phyloP scores from a whole-genome alignment of 1,139 yeast species.

The Suhomyces bolitotheri region DNA sequence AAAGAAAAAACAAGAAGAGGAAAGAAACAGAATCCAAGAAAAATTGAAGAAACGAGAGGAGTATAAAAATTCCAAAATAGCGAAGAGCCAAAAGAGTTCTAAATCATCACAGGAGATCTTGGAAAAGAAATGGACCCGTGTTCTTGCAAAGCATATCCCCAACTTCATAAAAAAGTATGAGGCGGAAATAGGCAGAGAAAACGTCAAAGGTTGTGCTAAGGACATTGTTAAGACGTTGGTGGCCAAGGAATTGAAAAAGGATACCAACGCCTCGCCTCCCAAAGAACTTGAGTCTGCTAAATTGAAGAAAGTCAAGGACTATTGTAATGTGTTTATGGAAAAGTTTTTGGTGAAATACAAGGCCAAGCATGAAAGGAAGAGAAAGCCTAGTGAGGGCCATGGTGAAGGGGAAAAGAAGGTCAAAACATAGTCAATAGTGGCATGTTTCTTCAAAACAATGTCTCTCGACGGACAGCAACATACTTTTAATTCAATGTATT shows the following conservation, averaged over 20 bases:
- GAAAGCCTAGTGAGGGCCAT: conserved; percentile 5
- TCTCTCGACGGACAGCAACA: too few relatives aligned
- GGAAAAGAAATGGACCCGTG: conserved; percentile 55
- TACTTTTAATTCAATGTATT: too few relatives aligned
- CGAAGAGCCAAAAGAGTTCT: conserved; percentile 2
- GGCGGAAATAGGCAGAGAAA: conserved; percentile 66
- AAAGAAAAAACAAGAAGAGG: conserved; percentile 12
- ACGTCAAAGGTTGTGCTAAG: conserved; percentile 73
- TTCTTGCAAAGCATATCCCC: conserved; percentile 78
- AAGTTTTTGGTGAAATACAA: conserved; percentile 61
- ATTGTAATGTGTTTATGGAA: conserved; percentile 68
- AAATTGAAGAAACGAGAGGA: conserved; percentile 13
- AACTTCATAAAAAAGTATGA: conserved; percentile 71
- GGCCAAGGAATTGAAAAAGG: conserved; percentile 61
- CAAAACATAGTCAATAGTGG: conserved; percentile 4
- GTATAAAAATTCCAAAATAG: conserved; percentile 1
- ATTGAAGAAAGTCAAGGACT: conserved; percentile 65
- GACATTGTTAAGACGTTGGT: conserved; percentile 69
- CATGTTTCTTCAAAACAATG: too few relatives aligned
- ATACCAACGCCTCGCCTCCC: conserved; percentile 46
- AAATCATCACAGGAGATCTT: conserved; percentile 4
- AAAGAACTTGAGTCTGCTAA: conserved; percentile 61
- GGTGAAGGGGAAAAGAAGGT: conserved; percentile 8
- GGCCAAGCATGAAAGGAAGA: conserved; percentile 30
- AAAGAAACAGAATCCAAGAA: conserved; percentile 16